Conservation (phyloP, 1,284 basidiomycete species). For the Austroboletus olivaceoglutinosus region DNA sequence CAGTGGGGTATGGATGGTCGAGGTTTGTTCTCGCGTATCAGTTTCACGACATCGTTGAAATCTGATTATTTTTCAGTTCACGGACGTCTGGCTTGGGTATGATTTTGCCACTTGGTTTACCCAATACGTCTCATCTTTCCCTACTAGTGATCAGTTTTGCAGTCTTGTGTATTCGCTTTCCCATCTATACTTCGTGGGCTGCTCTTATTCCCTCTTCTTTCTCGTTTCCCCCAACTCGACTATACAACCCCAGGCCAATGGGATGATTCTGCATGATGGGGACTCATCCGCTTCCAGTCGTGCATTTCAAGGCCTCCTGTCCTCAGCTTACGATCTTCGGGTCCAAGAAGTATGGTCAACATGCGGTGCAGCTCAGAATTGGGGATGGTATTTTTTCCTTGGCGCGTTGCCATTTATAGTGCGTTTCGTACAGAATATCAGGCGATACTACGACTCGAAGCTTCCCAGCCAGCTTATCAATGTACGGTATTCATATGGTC, state of each 20-base stretch:
- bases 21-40: slow-evolving; percentile 46
- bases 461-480: slow-evolving; percentile 83
- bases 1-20: slow-evolving; percentile 73
- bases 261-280: not conserved
- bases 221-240: not conserved
- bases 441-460: slow-evolving; percentile 79
- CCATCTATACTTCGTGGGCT: slow-evolving; percentile 72
- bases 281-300: not conserved
- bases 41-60: not conserved
- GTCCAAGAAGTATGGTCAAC: slow-evolving; percentile 16
- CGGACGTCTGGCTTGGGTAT: slow-evolving; percentile 82
- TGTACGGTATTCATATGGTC: slow-evolving; percentile 41
- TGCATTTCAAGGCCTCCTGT: not conserved
- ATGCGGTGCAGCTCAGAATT: slow-evolving; percentile 33
- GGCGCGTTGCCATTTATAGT: slow-evolving; percentile 62
- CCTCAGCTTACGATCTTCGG: slow-evolving; percentile 8
- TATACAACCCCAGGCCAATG: not conserved
- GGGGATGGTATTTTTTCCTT: slow-evolving; percentile 61
- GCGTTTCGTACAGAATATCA: slow-evolving; percentile 83
- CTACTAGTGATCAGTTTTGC: slow-evolving; percentile 75
- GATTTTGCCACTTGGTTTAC: slow-evolving; percentile 25
- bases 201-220: slow-evolving; percentile 54
- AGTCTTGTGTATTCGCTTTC: slow-evolving; percentile 74
- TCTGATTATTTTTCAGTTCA: slow-evolving; percentile 46
- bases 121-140: slow-evolving; percentile 10